Evolutionary conservation across 2,329 filamentous ascomycete genomes (phyloP).

Genomic region (Hypoxylon sp.): DNA sequence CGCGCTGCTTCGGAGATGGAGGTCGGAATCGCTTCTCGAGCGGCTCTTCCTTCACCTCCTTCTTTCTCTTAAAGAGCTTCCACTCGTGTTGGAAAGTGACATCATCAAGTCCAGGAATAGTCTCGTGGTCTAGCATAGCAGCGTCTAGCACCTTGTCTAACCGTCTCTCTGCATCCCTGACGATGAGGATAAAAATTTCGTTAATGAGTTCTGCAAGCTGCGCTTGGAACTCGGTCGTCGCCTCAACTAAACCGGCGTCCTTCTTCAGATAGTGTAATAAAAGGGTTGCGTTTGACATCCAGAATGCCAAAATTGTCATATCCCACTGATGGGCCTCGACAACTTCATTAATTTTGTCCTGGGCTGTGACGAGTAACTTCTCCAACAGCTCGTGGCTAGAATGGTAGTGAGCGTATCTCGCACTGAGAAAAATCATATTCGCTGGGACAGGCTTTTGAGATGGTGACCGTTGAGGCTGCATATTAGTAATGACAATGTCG

Average conservation of each 20-base stretch:
- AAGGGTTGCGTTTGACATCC: conserved; percentile 97
- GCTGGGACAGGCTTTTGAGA: conserved; percentile 98
- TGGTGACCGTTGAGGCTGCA: conserved; percentile 95
- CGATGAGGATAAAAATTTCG: conserved; percentile 98
- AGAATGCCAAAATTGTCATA: conserved; percentile 99
- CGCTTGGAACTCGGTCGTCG: conserved; percentile 89
- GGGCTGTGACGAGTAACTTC: conserved; percentile 85
- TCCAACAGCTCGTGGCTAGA: conserved; percentile 87
- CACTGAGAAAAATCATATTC: conserved; percentile 96
- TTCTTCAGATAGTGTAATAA: conserved; percentile 98
- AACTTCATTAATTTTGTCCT: conserved; percentile 96
- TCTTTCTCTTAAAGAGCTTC: conserved; percentile 95
- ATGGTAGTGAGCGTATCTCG: conserved; percentile 97
- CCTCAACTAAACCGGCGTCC: conserved; percentile 83
- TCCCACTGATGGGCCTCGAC: conserved; percentile 98
- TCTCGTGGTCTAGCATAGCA: conserved; percentile 97
- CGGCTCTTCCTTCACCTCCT: conserved; percentile 90
- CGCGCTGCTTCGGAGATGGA: conserved; percentile 91
- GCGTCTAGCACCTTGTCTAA: conserved; percentile 95
- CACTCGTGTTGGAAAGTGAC: conserved; percentile 98
- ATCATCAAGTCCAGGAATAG: conserved; percentile 96
- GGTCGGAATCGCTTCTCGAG: conserved; percentile 91
- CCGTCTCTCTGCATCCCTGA: conserved; percentile 92
- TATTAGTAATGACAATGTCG: conserved; percentile 96
- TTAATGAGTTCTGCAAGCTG: conserved; percentile 96